phyloP scores from a whole-genome alignment of 305 asterid genomes.

The Stenogyne calaminthoides region DNA sequence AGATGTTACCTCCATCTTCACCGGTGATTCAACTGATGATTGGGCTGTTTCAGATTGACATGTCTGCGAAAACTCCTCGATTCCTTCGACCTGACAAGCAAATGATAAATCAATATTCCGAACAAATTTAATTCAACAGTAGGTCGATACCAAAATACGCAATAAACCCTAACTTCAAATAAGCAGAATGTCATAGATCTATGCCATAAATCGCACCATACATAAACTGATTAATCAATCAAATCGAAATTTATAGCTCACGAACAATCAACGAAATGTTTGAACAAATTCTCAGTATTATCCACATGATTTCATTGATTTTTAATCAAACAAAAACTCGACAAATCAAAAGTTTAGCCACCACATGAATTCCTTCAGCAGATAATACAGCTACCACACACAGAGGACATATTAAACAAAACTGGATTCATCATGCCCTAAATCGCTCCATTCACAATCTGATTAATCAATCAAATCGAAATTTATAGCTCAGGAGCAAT shows the following conservation, averaged over 20 bases:
- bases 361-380: not conserved
- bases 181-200: not conserved
- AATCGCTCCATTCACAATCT: not conserved
- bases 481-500: not conserved
- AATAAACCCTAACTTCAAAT: not conserved
- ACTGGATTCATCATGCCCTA: not conserved
- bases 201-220: not conserved
- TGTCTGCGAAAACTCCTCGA: slow-evolving; percentile 53
- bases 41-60: slow-evolving; percentile 47
- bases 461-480: not conserved
- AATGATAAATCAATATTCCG: not conserved
- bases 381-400: no score
- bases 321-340: not conserved
- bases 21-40: slow-evolving; percentile 56
- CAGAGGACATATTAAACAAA: no score
- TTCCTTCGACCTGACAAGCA: slow-evolving; percentile 69
- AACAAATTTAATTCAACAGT: not conserved
- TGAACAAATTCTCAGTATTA: not conserved
- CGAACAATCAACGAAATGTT: not conserved
- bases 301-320: not conserved
- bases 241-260: not conserved
- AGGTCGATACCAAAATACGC: not conserved
- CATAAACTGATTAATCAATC: not conserved
- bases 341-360: not conserved
- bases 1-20: slow-evolving; percentile 48